Conservation (phyloP, 192 early-diverging fungal genomes). For the Chytriomyces sp. region DNA sequence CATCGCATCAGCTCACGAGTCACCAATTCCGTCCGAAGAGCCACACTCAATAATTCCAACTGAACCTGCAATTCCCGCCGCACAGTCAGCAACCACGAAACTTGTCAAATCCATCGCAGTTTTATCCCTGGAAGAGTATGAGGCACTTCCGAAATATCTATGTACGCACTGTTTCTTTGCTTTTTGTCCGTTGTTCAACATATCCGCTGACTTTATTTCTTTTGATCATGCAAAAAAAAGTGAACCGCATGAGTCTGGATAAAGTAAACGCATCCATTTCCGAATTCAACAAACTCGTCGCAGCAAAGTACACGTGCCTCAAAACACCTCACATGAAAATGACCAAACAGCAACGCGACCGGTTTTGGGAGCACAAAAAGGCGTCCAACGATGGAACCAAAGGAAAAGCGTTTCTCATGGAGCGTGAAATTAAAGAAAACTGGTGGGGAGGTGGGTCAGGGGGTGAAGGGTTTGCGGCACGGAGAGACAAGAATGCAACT, state of each 20-base stretch:
- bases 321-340: conserved; percentile 49
- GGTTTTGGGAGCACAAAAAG: conserved; percentile 56
- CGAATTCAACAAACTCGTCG: conserved; percentile 45
- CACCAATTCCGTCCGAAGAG: too few species aligned
- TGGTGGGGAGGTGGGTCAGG: conserved; percentile 16
- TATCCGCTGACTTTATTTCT: not conserved
- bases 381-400: conserved; percentile 43
- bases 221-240: not conserved
- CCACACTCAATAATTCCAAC: not conserved
- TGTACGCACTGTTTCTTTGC: conserved; percentile 27
- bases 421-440: conserved; percentile 42
- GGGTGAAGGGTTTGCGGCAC: not conserved
- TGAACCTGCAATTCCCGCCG: not conserved
- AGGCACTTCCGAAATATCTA: conserved; percentile 45
- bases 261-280: conserved; percentile 47
- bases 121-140: conserved; percentile 31
- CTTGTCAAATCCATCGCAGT: not conserved
- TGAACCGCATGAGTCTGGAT: conserved; percentile 41
- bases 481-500: conserved; percentile 35
- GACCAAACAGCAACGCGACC: conserved; percentile 49
- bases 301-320: conserved; percentile 47
- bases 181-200: not conserved
- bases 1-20: too few species aligned
- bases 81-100: not conserved
- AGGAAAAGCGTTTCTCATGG: conserved; percentile 53